A percentile compares a stretch with the other conserved stretches of the same genome.
These are phyloP conservation scores for Monilinia aucupariae DNA, from an alignment of 2,329 filamentous ascomycete species.

Conservation along the genomic window DNA sequence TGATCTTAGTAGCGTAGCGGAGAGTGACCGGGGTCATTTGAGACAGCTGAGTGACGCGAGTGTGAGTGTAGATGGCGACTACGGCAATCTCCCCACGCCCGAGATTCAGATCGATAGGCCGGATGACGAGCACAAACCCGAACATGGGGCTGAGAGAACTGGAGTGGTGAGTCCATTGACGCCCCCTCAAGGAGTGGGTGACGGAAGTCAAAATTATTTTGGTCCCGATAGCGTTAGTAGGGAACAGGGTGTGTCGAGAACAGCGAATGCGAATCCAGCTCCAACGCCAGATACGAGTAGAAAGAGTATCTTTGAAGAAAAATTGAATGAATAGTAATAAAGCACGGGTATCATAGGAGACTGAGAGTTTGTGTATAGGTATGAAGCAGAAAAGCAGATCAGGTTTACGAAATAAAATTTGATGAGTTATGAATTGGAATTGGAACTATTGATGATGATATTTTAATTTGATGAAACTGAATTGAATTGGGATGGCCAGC, in stretches of 20 bases:
- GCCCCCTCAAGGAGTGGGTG: constrained; percentile 19
- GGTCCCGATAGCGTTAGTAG: constrained; percentile 22
- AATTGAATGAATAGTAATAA: neutral
- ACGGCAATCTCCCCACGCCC: neutral
- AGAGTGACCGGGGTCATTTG: constrained; percentile 25
- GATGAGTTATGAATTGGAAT: neutral
- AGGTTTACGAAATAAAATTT: no score
- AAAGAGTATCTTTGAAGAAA: neutral
- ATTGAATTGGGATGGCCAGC: neutral
- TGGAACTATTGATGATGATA: no score
- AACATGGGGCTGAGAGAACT: neutral
- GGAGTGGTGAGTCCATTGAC: constrained; percentile 25
- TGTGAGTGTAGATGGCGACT: constrained; percentile 25
- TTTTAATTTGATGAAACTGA: neutral
- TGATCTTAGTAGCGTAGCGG: constrained; percentile 23
- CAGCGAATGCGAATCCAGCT: neutral
- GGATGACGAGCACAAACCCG: neutral
- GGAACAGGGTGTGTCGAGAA: constrained; percentile 3
- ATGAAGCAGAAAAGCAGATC: neutral
- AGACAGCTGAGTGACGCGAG: constrained; percentile 29
- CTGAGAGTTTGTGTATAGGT: neutral
- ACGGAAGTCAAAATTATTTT: constrained; percentile 13
- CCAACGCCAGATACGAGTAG: neutral
- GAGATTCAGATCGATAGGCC: neutral
- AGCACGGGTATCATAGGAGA: no score